phyloP scores from a whole-genome alignment of 2,329 filamentous ascomycete species.

The Whalleya microplaca region DNA sequence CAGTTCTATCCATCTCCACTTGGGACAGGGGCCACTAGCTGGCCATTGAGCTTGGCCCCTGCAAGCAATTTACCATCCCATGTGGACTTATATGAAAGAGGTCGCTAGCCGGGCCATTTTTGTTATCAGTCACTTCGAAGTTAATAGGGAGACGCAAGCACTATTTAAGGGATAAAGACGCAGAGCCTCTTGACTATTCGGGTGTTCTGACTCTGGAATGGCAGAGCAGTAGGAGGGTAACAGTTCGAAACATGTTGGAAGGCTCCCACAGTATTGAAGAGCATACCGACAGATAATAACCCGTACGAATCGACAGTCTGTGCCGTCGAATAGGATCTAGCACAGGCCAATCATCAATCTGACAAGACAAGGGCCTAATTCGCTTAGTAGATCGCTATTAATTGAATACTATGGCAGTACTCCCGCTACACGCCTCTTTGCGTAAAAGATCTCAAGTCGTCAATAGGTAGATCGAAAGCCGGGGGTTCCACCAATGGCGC shows the following conservation, averaged over 20 bases:
- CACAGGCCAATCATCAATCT: constrained; percentile 17
- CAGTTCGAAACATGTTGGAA: constrained; percentile 1
- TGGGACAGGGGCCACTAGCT: constrained; percentile 9
- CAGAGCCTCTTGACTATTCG: not conserved
- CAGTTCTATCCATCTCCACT: constrained; percentile 8
- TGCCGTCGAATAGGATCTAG: constrained; percentile 1
- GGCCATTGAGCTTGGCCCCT: constrained; percentile 17
- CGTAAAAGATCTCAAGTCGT: constrained; percentile 3
- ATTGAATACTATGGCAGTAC: constrained; percentile 14
- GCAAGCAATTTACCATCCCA: constrained; percentile 23
- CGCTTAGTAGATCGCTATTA: constrained; percentile 25
- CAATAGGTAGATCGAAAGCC: constrained; percentile 20
- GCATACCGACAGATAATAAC: no score
- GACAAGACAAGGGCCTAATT: constrained; percentile 15
- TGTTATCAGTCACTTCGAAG: constrained; percentile 2
- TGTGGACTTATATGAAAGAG: constrained; percentile 17
- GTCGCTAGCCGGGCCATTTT: constrained; percentile 9
- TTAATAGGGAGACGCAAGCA: not conserved
- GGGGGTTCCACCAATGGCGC: constrained; percentile 15
- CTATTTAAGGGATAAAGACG: not conserved
- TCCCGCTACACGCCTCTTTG: not conserved
- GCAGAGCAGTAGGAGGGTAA: not conserved
- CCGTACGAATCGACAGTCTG: not conserved
- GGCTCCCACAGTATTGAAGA: not conserved
- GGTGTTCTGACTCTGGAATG: constrained; percentile 7